Percentiles rank a stretch among this genome's conserved stretches.
These are phyloP conservation scores for Aphanomyces euteiches DNA, from an alignment of 352 stramenopile species.

Conservation along the genomic window DNA sequence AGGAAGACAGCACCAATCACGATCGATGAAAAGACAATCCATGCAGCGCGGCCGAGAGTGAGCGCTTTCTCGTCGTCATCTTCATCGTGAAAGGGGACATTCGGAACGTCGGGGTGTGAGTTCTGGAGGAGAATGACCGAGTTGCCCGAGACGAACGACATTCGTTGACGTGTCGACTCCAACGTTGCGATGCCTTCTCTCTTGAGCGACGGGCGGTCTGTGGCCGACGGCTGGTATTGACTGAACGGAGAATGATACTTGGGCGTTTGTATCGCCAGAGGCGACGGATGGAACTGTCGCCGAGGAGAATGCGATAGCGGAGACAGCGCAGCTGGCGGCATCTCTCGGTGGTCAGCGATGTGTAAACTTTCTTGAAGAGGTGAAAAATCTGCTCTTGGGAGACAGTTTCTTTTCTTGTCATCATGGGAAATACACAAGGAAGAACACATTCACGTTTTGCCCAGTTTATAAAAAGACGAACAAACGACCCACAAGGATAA, in stretches of 20 bases:
- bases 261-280: neutral
- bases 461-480: no score
- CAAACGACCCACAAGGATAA: no score
- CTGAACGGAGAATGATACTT: conserved; percentile 6
- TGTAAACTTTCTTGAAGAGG: no score
- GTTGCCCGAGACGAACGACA: neutral
- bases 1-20: conserved; percentile 21
- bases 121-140: conserved; percentile 10
- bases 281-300: no score
- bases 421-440: no score
- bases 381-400: no score
- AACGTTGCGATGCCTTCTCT: neutral
- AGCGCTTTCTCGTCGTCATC: neutral
- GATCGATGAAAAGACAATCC: conserved; percentile 22
- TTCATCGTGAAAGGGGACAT: neutral
- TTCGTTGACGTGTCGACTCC: neutral
- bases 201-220: neutral
- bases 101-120: neutral
- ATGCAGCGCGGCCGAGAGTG: neutral
- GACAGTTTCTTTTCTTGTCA: no score
- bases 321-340: no score
- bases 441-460: no score
- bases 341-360: no score
- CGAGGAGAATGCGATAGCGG: no score
- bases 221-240: conserved; percentile 3